Evolutionary conservation across 345 rosid species (phyloP), one percentile per base, ranked within the genome.

Genomic region (Bretschneidera sinensis): DNA sequence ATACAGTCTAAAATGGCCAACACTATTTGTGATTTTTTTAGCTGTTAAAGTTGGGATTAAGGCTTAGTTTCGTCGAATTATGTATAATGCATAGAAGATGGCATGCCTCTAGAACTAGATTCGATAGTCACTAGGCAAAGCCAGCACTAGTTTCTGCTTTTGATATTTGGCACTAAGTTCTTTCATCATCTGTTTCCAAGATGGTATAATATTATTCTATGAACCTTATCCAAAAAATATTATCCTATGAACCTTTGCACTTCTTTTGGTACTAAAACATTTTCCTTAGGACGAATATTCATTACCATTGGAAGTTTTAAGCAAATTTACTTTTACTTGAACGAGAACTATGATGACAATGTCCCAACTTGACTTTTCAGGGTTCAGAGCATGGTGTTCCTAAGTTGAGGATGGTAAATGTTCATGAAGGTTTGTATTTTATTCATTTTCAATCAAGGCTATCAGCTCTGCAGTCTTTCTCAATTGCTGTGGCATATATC

Each of bases 391-490:
- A 75, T 18, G 68, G 76, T 48, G 59, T 39, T 58, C 87, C 94
- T 50, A 74, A 74, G 2, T 65, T 92, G 75, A 84, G 88, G 72
- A 80, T 92, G 78, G 82, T 77, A 67, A 86, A 71, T 72, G 79
- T 92, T 51, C 71, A 72, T 51, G 87, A 85, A 4, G 97, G 89
- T 52, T 79, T 84, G 60, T 87, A 87, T 66, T 81, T 84, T 45
- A 76, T 92, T 50, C 87, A 80, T 63, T 84, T 86, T 62, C 82
- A 85, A 69, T 78, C 83, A 57, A 69, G 74, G 24, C 74, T 89
- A 35, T 89, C 98, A 47, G 88, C 81, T 53, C 71, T 92, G 85
- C 98, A 92, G 71, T 71, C 89, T 48, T 79, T 92, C 64, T 74
- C 91, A 22, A 78, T 89, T 69, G 97, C 97, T 60, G 74, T 92